These are phyloP conservation scores for Raffaelea ambrosiae DNA, from an alignment of 2,329 filamentous ascomycete species.

Conservation along the genomic window DNA sequence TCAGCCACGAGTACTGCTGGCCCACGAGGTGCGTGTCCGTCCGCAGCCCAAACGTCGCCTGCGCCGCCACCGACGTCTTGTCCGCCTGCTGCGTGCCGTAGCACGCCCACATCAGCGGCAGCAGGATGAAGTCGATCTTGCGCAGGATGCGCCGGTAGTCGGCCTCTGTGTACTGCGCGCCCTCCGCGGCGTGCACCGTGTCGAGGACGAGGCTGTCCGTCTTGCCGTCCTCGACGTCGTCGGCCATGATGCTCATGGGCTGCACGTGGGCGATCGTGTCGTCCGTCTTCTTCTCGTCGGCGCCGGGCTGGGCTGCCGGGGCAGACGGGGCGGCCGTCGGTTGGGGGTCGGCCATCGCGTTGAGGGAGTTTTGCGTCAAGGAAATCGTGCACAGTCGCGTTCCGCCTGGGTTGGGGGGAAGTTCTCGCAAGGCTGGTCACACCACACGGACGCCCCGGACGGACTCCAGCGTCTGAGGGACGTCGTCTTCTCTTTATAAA, in stretches of 20 bases:
- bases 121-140: conserved; percentile 26
- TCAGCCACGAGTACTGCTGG: conserved; percentile 19
- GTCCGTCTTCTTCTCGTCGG: not conserved
- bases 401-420: too few relatives aligned
- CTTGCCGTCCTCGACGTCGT: not conserved
- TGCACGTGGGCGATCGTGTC: too few relatives aligned
- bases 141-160: conserved; percentile 16
- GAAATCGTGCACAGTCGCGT: not conserved
- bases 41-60: conserved; percentile 28
- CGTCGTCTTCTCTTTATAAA: too few relatives aligned
- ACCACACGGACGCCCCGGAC: too few relatives aligned
- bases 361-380: not conserved
- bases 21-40: conserved; percentile 19
- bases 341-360: too few relatives aligned
- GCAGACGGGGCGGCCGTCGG: too few relatives aligned
- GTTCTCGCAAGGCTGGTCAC: too few relatives aligned
- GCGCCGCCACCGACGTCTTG: conserved; percentile 32
- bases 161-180: conserved; percentile 4
- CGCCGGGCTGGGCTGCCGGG: not conserved
- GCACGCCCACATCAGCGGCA: conserved; percentile 28
- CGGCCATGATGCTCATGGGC: too few relatives aligned
- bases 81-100: conserved; percentile 40
- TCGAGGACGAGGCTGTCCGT: not conserved
- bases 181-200: conserved; percentile 2
- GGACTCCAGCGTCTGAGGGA: too few relatives aligned